These are phyloP conservation scores for Silybum marianum DNA, from an alignment of 129 eudicot species.

Conservation along the genomic window DNA sequence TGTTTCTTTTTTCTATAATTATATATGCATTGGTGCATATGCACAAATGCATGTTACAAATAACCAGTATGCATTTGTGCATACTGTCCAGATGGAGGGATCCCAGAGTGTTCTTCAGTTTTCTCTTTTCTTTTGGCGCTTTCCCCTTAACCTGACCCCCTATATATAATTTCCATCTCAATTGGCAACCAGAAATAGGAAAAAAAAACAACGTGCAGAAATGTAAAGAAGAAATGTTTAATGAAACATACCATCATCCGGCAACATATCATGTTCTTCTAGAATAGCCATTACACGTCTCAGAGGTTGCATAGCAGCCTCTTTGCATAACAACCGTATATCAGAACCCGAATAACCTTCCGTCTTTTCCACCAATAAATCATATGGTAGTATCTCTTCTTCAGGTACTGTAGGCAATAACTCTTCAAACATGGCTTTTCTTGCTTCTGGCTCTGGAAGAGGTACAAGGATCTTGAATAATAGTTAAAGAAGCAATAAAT, in stretches of 20 bases:
- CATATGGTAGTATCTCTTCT: constrained; percentile 68
- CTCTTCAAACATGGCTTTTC: constrained; percentile 86
- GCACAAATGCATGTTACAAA: no score
- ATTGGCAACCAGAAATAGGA: no score
- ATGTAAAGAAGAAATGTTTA: background rate
- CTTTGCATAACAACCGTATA: constrained; percentile 90
- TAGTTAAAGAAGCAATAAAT: constrained; percentile 30
- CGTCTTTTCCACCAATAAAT: constrained; percentile 69
- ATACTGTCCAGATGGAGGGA: no score
- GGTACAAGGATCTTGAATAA: constrained; percentile 88
- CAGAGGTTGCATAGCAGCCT: constrained; percentile 98
- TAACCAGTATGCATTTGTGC: no score
- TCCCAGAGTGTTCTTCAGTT: no score
- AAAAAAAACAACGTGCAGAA: background rate
- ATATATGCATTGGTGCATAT: no score
- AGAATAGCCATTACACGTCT: constrained; percentile 82
- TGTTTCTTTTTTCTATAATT: no score
- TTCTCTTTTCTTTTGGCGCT: no score
- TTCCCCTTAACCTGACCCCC: no score
- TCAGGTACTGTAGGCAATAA: constrained; percentile 57
- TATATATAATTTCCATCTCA: no score
- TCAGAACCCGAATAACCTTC: constrained; percentile 97
- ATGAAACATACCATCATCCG: constrained; percentile 75
- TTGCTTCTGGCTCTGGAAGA: constrained; percentile 95
- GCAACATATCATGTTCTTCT: constrained; percentile 72